phyloP scores from a whole-genome alignment of 2,329 filamentous ascomycete genomes.

The Fusarium sp. region DNA sequence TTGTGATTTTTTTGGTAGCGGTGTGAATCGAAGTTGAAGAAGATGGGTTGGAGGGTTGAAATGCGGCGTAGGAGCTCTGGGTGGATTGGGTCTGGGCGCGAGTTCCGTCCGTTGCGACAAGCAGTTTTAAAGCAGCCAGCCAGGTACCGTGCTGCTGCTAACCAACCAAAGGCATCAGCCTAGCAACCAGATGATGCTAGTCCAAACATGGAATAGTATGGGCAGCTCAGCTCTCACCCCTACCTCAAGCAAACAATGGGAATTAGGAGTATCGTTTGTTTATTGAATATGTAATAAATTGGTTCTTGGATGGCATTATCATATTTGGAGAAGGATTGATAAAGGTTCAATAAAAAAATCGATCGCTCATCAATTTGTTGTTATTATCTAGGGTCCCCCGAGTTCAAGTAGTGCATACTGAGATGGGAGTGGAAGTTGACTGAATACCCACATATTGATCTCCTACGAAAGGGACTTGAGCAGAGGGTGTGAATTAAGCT shows the following conservation, averaged over 20 bases:
- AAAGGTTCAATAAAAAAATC: not conserved
- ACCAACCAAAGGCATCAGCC: constrained; percentile 3
- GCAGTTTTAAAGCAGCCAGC: not conserved
- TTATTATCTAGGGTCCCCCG: not conserved
- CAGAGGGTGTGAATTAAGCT: not conserved
- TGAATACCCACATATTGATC: not conserved
- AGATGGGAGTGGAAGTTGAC: not conserved
- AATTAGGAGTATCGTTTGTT: not conserved
- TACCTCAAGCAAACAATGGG: not conserved
- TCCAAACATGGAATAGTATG: not conserved
- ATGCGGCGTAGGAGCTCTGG: constrained; percentile 45
- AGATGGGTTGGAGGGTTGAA: constrained; percentile 35
- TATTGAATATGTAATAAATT: not conserved
- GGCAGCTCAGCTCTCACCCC: not conserved
- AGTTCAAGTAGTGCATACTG: not conserved
- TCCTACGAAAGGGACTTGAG: not conserved
- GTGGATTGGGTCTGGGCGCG: constrained; percentile 25
- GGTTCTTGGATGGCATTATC: not conserved
- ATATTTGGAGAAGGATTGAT: not conserved
- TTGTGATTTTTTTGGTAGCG: constrained; percentile 15
- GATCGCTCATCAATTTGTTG: not conserved
- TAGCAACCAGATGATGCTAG: not conserved
- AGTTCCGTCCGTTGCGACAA: not conserved
- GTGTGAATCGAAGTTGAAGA: constrained; percentile 25
- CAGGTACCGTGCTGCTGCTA: not conserved